Evolutionary conservation across 768 basidiomycete genomes (phyloP).

Genomic region (Leccinum pellstonianum): DNA sequence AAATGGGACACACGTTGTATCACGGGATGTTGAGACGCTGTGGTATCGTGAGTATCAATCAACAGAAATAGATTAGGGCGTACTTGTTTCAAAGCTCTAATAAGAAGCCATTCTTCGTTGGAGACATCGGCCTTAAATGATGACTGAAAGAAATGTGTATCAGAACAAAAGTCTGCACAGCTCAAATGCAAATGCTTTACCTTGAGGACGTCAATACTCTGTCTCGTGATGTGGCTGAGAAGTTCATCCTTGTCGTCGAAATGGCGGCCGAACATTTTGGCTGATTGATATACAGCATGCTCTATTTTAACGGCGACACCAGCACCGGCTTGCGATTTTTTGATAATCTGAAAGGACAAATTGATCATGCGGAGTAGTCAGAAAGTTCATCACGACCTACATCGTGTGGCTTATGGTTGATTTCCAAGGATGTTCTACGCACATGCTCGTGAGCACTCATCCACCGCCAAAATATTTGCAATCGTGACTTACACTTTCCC

Average conservation of each 20-base stretch:
- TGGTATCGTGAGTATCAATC: conserved; percentile 2
- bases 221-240: conserved; percentile 84
- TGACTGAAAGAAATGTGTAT: conserved; percentile 42
- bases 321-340: conserved; percentile 91
- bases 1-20: conserved; percentile 7
- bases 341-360: conserved; percentile 60
- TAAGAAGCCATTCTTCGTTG: conserved; percentile 90
- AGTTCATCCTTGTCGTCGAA: conserved; percentile 96
- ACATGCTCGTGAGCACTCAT: conserved; percentile 4
- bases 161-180: conserved; percentile 3
- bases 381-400: conserved; percentile 38
- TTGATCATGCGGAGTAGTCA: not conserved
- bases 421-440: conserved; percentile 87
- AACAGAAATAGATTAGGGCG: not conserved
- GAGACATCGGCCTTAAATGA: conserved; percentile 88
- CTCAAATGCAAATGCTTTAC: conserved; percentile 34
- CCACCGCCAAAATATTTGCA: not conserved
- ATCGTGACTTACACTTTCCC: conserved; percentile 80
- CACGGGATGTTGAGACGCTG: conserved; percentile 41
- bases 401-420: conserved; percentile 90
- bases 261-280: conserved; percentile 95
- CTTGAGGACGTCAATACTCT: conserved; percentile 96
- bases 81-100: conserved; percentile 83
- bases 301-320: conserved; percentile 99
- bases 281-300: conserved; percentile 91